These are phyloP conservation scores for Syncephalastrum monosporum DNA, from an alignment of 371 early-diverging fungal genomes.

Conservation along the genomic window DNA sequence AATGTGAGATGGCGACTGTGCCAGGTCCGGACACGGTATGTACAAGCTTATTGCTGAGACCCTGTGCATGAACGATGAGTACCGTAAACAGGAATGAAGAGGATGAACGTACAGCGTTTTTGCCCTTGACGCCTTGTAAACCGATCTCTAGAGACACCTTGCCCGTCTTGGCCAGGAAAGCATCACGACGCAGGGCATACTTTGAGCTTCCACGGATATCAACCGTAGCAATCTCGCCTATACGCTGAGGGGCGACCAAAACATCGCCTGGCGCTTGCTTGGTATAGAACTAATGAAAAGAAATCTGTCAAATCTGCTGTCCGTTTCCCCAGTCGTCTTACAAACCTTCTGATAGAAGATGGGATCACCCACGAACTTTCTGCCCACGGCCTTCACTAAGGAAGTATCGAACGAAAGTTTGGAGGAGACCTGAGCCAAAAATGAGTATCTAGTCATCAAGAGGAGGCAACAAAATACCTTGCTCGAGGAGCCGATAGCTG, in stretches of 20 bases:
- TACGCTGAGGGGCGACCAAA: constrained; percentile 62
- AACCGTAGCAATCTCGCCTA: constrained; percentile 69
- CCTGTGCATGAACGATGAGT: constrained; percentile 44
- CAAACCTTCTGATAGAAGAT: constrained; percentile 63
- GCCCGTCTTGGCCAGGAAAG: constrained; percentile 67
- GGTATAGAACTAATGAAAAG: constrained; percentile 56
- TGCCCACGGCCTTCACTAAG: constrained; percentile 46
- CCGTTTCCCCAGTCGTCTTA: background rate
- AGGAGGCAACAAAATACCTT: constrained; percentile 26
- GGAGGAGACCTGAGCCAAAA: constrained; percentile 28
- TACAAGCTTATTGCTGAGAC: constrained; percentile 59
- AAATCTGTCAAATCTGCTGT: background rate
- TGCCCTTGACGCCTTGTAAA: constrained; percentile 31
- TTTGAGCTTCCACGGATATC: constrained; percentile 60
- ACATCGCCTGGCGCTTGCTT: constrained; percentile 60
- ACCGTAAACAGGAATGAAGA: no score
- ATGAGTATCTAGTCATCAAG: background rate
- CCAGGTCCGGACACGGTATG: constrained; percentile 73
- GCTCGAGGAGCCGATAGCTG: constrained; percentile 61
- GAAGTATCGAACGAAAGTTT: constrained; percentile 53
- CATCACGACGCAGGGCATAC: constrained; percentile 67
- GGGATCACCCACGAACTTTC: constrained; percentile 54
- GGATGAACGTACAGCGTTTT: constrained; percentile 18
- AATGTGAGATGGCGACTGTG: constrained; percentile 67
- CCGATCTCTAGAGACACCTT: constrained; percentile 63